Conservation (phyloP, 164 flowering plant genomes). For the Protea cynaroides region DNA sequence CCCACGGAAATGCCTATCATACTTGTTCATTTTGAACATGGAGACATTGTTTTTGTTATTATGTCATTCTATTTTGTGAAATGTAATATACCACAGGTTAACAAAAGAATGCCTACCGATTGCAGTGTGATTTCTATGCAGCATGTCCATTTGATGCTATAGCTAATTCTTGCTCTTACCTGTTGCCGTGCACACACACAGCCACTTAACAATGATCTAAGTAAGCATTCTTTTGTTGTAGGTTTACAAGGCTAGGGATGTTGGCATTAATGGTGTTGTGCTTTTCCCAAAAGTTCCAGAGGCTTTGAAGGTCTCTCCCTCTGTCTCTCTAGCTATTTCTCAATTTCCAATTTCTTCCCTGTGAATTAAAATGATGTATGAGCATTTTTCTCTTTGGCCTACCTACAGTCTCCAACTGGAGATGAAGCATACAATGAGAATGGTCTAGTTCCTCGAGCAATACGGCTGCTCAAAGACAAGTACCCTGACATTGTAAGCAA, state of each 20-base stretch:
- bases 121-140: not conserved
- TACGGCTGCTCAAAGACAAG: conserved; percentile 79
- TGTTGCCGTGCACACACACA: too few relatives aligned
- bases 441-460: conserved; percentile 82
- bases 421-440: conserved; percentile 95
- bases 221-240: conserved; percentile 17
- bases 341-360: conserved; percentile 1
- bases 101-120: not conserved
- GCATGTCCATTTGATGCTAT: not conserved
- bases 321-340: not conserved
- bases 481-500: conserved; percentile 82
- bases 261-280: conserved; percentile 87
- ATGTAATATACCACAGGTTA: not conserved
- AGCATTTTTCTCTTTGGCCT: conserved; percentile 15
- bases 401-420: conserved; percentile 69
- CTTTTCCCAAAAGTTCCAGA: conserved; percentile 98
- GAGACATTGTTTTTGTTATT: not conserved
- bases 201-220: not conserved
- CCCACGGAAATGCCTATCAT: not conserved
- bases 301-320: conserved; percentile 66
- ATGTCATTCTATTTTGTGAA: not conserved
- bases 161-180: not conserved
- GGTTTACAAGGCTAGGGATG: conserved; percentile 91
- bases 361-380: conserved; percentile 3
- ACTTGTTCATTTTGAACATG: not conserved